These are phyloP conservation scores for Yamadazyma epiphylla DNA, from an alignment of 1,139 yeast genomes.

Conservation along the genomic window DNA sequence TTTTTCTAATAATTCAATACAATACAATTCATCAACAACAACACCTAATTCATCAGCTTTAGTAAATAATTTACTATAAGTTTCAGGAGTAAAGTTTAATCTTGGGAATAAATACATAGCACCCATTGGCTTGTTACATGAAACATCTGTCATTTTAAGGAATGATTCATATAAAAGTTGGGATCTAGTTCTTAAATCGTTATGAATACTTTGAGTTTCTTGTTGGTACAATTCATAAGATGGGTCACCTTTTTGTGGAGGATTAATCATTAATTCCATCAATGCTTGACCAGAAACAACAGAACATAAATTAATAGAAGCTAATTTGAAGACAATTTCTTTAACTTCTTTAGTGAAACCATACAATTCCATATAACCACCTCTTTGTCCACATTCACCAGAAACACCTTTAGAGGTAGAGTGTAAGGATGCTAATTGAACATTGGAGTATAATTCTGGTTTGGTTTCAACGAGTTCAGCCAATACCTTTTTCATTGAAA, in stretches of 20 bases:
- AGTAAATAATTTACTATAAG: slow-evolving; percentile 49
- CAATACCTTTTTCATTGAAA: slow-evolving; percentile 67
- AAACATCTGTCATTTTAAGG: slow-evolving; percentile 69
- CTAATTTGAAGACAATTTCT: slow-evolving; percentile 73
- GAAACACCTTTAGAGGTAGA: slow-evolving; percentile 95
- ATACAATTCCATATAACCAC: slow-evolving; percentile 93
- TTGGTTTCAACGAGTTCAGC: slow-evolving; percentile 53
- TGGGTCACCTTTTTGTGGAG: slow-evolving; percentile 74
- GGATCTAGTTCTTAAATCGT: slow-evolving; percentile 63
- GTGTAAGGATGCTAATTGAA: slow-evolving; percentile 89
- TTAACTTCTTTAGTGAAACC: slow-evolving; percentile 73
- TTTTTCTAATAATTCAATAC: slow-evolving; percentile 70
- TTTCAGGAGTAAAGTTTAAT: slow-evolving; percentile 51
- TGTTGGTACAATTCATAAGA: slow-evolving; percentile 63
- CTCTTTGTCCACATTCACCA: slow-evolving; percentile 99
- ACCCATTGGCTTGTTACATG: slow-evolving; percentile 88
- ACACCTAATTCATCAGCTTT: slow-evolving; percentile 54
- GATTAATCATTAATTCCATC: slow-evolving; percentile 89
- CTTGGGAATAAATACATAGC: slow-evolving; percentile 96
- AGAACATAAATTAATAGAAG: slow-evolving; percentile 87
- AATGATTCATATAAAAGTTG: slow-evolving; percentile 65
- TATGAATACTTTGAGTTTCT: slow-evolving; percentile 61
- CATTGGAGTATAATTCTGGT: slow-evolving; percentile 57
- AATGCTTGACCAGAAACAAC: slow-evolving; percentile 93
- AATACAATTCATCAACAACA: slow-evolving; percentile 82